phyloP scores from a whole-genome alignment of 306 rosid species.

The Cajanus cajan region DNA sequence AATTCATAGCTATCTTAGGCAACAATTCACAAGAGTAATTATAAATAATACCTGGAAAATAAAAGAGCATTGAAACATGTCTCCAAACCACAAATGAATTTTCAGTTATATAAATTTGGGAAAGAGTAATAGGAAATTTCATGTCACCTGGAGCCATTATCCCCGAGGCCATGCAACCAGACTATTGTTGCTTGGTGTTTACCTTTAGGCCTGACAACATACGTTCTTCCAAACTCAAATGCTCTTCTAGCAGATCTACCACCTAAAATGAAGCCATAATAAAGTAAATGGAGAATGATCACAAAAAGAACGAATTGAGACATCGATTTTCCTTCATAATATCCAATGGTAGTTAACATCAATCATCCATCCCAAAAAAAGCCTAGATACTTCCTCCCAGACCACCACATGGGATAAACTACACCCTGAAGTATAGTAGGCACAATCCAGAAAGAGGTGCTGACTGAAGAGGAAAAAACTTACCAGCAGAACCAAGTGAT shows the following conservation, averaged over 20 bases:
- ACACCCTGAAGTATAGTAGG: conserved; percentile 3
- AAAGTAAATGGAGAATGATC: background rate
- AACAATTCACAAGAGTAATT: background rate
- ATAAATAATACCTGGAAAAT: background rate
- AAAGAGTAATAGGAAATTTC: conserved; percentile 27
- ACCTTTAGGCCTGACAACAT: conserved; percentile 95
- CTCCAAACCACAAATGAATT: background rate
- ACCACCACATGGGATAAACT: conserved; percentile 3
- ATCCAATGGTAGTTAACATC: background rate
- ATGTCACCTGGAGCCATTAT: conserved; percentile 91
- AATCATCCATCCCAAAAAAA: background rate
- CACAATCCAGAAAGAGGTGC: background rate
- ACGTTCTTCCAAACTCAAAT: conserved; percentile 88
- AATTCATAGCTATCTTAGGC: conserved; percentile 2
- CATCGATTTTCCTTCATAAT: background rate
- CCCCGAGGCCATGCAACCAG: conserved; percentile 99
- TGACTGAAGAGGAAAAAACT: conserved; percentile 35
- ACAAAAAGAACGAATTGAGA: background rate
- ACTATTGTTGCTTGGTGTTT: conserved; percentile 98
- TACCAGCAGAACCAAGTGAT: conserved; percentile 79
- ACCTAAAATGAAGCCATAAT: conserved; percentile 47
- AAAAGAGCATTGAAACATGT: conserved; percentile 1
- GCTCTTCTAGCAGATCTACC: conserved; percentile 60
- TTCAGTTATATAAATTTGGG: background rate
- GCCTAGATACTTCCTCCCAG: background rate